Conservation (phyloP, 2,329 filamentous ascomycete species). For the Sarocladium brachiariae region DNA sequence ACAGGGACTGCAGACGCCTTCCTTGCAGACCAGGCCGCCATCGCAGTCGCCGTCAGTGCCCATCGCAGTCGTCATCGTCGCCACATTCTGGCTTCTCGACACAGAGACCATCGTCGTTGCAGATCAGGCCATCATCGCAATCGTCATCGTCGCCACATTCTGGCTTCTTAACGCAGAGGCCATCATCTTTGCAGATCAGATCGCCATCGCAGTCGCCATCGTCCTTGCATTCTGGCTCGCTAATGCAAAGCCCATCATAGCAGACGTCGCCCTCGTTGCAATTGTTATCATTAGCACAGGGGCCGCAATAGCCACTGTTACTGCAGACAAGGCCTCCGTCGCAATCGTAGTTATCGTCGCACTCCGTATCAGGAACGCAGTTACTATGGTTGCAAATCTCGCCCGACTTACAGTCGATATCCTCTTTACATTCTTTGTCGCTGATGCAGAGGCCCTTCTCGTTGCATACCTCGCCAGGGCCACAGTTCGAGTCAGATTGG, state of each 20-base stretch:
- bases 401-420: not conserved
- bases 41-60: too few relatives aligned
- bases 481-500: not conserved
- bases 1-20: not conserved
- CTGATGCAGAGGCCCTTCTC: not conserved
- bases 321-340: not conserved
- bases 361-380: not conserved
- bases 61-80: not conserved
- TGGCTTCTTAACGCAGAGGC: not conserved
- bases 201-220: not conserved
- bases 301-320: not conserved
- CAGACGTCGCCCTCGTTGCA: not conserved
- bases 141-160: too few relatives aligned
- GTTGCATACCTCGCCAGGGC: not conserved
- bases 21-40: not conserved
- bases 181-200: too few relatives aligned
- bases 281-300: too few relatives aligned
- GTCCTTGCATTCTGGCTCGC: not conserved
- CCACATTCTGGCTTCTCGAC: too few relatives aligned
- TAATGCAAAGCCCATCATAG: not conserved
- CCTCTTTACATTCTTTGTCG: not conserved
- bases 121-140: too few relatives aligned
- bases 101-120: not conserved
- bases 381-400: not conserved
- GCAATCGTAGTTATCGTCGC: not conserved